A percentile compares a stretch with the other conserved stretches of the same genome.
Conservation (phyloP, 305 asterid species). For the Caryopteris hybrid region DNA sequence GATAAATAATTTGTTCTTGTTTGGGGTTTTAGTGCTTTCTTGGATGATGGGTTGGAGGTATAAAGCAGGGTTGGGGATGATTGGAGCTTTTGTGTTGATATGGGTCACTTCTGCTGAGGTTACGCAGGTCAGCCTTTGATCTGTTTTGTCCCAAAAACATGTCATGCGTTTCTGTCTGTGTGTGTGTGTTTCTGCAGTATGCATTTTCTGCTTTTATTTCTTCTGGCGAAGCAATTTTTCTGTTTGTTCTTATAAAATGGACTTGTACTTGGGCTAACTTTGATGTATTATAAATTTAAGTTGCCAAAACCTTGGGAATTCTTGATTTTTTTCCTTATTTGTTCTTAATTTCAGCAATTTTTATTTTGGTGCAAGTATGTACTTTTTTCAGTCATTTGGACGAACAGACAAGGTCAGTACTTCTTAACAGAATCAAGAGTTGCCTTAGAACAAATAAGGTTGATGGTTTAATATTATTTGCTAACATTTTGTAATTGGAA, state of each 20-base stretch:
- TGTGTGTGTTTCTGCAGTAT: background rate
- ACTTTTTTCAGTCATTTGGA: background rate
- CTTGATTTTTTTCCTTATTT: background rate
- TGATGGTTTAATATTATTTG: background rate
- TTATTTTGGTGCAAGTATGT: background rate
- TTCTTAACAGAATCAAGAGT: background rate
- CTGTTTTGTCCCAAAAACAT: background rate
- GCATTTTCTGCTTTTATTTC: background rate
- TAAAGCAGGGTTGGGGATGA: conserved; percentile 60
- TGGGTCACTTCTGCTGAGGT: conserved; percentile 86
- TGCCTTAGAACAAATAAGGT: background rate
- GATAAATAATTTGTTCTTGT: background rate
- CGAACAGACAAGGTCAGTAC: background rate
- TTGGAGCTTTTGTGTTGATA: conserved; percentile 67
- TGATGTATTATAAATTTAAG: background rate
- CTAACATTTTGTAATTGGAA: background rate
- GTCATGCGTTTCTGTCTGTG: background rate
- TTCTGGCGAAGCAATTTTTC: background rate
- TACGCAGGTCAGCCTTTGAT: conserved; percentile 50
- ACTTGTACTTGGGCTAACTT: background rate
- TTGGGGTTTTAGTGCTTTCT: conserved; percentile 10
- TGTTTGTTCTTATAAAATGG: background rate
- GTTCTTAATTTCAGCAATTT: background rate
- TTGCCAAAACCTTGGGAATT: background rate
- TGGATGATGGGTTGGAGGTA: conserved; percentile 68